Percentiles rank a stretch among this genome's conserved stretches.
These are phyloP conservation scores for Fusarium gaditjirri DNA, from an alignment of 2,329 filamentous ascomycete species.

Conservation along the genomic window DNA sequence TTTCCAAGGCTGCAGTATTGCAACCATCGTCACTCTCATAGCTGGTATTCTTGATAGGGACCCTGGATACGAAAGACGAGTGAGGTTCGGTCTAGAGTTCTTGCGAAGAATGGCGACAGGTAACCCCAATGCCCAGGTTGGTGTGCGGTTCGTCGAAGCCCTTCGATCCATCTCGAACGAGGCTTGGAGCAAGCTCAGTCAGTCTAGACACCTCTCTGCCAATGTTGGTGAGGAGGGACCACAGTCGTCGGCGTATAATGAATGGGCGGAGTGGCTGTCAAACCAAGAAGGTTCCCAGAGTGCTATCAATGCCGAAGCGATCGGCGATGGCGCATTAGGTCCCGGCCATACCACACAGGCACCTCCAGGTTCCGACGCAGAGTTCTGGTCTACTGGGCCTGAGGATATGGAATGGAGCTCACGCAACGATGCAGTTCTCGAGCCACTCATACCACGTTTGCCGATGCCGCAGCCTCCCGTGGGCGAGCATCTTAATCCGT, in stretches of 20 bases:
- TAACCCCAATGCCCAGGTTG: background rate
- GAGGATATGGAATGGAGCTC: background rate
- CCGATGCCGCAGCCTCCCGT: background rate
- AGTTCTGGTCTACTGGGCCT: background rate
- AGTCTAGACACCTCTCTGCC: background rate
- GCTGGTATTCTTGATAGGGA: background rate
- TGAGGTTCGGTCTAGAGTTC: background rate
- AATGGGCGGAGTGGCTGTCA: background rate
- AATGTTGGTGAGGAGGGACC: background rate
- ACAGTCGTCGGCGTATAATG: background rate
- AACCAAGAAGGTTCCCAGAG: background rate
- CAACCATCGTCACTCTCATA: background rate
- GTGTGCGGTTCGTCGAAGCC: background rate
- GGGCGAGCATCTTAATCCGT: background rate
- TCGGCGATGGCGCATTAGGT: rapidly evolving
- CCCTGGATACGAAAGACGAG: background rate
- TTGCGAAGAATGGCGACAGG: background rate
- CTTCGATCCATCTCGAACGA: background rate
- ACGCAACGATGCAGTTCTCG: background rate
- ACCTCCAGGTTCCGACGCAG: background rate
- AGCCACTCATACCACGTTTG: background rate
- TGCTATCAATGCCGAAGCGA: rapidly evolving
- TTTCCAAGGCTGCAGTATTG: constrained; percentile 2
- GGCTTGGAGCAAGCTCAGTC: background rate
- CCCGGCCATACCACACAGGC: background rate